phyloP scores from a whole-genome alignment of 2,329 filamentous ascomycete species.

The Fusarium temperatum region DNA sequence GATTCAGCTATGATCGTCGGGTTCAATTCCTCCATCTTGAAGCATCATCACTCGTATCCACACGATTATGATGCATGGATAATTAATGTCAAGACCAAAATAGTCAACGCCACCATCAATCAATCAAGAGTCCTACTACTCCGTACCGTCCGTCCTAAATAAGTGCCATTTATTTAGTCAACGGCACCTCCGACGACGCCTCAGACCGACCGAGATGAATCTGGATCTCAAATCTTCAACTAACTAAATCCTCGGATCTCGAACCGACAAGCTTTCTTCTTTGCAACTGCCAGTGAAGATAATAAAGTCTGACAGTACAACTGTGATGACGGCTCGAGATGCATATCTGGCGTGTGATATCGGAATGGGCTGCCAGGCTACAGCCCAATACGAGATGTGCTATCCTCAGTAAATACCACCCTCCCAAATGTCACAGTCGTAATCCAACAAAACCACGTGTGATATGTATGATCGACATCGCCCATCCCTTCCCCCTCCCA shows the following conservation, averaged over 20 bases:
- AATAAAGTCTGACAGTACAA: neutral
- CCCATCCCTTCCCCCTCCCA: slow-evolving; percentile 1
- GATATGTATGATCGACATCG: slow-evolving; percentile 15
- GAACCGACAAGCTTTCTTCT: neutral
- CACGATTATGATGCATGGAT: neutral
- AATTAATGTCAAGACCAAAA: neutral
- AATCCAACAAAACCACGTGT: slow-evolving; percentile 20
- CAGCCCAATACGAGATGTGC: neutral
- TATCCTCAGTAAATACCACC: neutral
- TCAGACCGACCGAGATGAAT: slow-evolving; percentile 24
- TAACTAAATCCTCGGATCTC: neutral
- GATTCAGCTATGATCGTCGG: neutral
- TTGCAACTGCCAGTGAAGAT: neutral
- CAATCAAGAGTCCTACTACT: neutral
- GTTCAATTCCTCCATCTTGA: neutral
- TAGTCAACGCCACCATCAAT: neutral
- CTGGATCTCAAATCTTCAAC: neutral
- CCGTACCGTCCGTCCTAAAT: neutral
- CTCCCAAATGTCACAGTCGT: slow-evolving; percentile 8
- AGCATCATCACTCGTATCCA: neutral
- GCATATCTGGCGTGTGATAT: neutral
- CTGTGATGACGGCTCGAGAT: neutral
- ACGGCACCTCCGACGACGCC: slow-evolving; percentile 21
- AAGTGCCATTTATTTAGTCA: neutral
- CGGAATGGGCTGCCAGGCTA: neutral